Conservation (phyloP, 345 rosid genomes). For the Geranium rotundifolium region DNA sequence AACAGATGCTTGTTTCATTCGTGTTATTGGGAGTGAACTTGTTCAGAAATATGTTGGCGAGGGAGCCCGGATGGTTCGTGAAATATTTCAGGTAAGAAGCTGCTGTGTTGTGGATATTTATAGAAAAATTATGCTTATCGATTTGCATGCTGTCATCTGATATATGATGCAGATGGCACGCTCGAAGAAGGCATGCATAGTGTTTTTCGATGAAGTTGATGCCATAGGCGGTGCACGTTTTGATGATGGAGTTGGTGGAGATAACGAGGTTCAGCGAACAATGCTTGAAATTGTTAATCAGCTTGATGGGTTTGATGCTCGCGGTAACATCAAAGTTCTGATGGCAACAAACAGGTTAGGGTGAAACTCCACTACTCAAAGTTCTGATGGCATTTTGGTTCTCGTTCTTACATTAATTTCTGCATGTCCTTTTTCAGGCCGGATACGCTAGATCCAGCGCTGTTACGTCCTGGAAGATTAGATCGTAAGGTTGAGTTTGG, state of each 20-base stretch:
- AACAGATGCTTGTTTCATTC: too few species aligned
- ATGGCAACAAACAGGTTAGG: conserved; percentile 95
- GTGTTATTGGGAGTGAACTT: too few species aligned
- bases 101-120: neutral
- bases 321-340: too few species aligned
- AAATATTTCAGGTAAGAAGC: too few species aligned
- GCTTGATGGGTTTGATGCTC: too few species aligned
- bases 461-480: conserved; percentile 81
- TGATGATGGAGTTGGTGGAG: conserved; percentile 80
- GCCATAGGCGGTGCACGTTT: conserved; percentile 84
- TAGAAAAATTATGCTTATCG: conserved; percentile 2
- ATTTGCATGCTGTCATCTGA: too few species aligned
- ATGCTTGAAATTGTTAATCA: too few species aligned
- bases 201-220: conserved; percentile 78
- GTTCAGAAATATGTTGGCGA: too few species aligned
- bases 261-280: conserved; percentile 69
- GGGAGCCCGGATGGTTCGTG: too few species aligned
- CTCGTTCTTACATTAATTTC: neutral
- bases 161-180: conserved; percentile 48
- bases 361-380: too few species aligned
- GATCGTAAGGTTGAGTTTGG: conserved; percentile 97
- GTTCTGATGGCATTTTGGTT: neutral
- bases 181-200: too few species aligned
- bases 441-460: conserved; percentile 88
- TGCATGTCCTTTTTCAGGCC: conserved; percentile 34